Percentiles rank a stretch among this genome's conserved stretches.
Evolutionary conservation across 2,329 filamentous ascomycete genomes (phyloP).

Genomic region (Blumeriella jaapii): DNA sequence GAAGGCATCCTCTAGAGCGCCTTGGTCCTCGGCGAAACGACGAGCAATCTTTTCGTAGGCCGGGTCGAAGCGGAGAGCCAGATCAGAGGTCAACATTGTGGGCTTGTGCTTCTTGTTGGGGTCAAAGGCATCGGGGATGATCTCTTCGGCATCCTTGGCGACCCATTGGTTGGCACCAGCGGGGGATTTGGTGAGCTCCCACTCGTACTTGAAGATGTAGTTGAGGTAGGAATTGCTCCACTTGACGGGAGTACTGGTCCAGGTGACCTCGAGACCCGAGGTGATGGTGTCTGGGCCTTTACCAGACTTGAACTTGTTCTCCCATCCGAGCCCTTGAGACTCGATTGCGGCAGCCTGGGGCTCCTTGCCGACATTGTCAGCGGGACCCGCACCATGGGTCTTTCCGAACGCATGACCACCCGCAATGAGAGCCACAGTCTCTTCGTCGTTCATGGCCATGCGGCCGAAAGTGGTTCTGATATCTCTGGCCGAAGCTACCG

Average conservation of each 20-base stretch:
- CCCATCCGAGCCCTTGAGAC: constrained; percentile 62
- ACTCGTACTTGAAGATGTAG: constrained; percentile 68
- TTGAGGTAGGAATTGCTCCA: constrained; percentile 67
- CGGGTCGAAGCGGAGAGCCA: constrained; percentile 61
- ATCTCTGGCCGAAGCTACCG: constrained; percentile 55
- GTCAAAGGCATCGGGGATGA: constrained; percentile 64
- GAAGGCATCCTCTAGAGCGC: constrained; percentile 59
- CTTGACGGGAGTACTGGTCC: constrained; percentile 65
- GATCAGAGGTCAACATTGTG: constrained; percentile 67
- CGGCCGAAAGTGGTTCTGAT: constrained; percentile 65
- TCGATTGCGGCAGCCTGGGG: constrained; percentile 54
- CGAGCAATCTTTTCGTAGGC: constrained; percentile 66
- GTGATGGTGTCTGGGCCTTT: constrained; percentile 66
- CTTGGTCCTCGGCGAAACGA: constrained; percentile 55
- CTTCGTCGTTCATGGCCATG: constrained; percentile 77
- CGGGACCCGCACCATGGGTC: constrained; percentile 61
- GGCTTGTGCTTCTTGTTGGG: constrained; percentile 59
- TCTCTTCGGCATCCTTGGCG: constrained; percentile 52
- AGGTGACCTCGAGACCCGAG: constrained; percentile 66
- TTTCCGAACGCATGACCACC: constrained; percentile 74
- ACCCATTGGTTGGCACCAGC: constrained; percentile 69
- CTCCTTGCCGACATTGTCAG: constrained; percentile 53
- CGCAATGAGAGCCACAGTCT: constrained; percentile 69
- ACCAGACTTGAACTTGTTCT: constrained; percentile 50
- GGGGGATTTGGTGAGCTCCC: constrained; percentile 65